Conservation (phyloP, 768 basidiomycete genomes). For the Pleurotus giganteus region DNA sequence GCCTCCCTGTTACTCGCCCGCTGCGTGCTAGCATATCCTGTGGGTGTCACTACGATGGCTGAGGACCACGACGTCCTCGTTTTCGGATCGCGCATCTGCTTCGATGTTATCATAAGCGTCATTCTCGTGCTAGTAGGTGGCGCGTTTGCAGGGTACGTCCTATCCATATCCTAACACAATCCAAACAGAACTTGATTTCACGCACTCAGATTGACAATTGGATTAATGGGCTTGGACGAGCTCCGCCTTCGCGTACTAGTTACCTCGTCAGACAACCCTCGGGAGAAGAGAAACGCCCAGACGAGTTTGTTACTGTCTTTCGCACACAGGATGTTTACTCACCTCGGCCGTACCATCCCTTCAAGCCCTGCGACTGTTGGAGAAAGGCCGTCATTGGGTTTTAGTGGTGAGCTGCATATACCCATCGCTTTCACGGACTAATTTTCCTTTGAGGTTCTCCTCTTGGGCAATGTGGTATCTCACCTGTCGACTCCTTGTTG, state of each 20-base stretch:
- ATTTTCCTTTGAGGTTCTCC: conserved; percentile 55
- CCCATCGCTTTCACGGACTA: conserved; percentile 5
- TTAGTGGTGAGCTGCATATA: conserved; percentile 62
- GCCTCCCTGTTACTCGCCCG: too few relatives aligned
- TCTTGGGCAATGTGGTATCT: conserved; percentile 81
- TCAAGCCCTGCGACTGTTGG: conserved; percentile 53
- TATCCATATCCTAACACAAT: neutral
- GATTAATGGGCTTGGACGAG: conserved; percentile 92
- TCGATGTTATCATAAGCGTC: conserved; percentile 64
- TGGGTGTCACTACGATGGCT: too few relatives aligned
- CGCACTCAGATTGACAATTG: conserved; percentile 75
- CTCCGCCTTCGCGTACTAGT: conserved; percentile 88
- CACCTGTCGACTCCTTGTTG: conserved; percentile 20
- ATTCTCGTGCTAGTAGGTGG: conserved; percentile 81
- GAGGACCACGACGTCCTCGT: neutral
- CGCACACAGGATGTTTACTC: neutral
- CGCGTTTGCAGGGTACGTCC: conserved; percentile 86
- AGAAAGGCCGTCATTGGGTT: conserved; percentile 86
- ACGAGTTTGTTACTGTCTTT: conserved; percentile 42
- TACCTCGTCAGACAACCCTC: conserved; percentile 69
- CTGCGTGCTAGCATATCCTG: too few relatives aligned
- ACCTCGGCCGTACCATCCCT: neutral
- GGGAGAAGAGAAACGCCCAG: conserved; percentile 67
- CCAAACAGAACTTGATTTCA: neutral
- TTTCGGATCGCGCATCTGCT: conserved; percentile 65